Conservation (phyloP, 164 flowering plant genomes). For the Malania oleifera region DNA sequence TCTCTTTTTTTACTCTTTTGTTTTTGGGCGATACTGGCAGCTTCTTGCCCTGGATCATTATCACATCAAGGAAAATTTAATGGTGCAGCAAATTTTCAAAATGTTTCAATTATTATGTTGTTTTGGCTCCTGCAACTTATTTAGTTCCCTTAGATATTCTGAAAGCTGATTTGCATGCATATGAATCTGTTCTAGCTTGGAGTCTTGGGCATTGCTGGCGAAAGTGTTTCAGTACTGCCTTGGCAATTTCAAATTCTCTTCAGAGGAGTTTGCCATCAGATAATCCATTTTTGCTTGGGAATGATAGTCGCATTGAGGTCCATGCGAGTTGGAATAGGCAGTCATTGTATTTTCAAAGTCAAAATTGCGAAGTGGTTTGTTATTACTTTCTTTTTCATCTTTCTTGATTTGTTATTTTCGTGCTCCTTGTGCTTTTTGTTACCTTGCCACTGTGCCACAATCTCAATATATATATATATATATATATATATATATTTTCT, state of each 20-base stretch:
- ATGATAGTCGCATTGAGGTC: slow-evolving; percentile 41
- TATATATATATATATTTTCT: too few species aligned
- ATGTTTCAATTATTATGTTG: slow-evolving; percentile 11
- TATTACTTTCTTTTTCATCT: background rate
- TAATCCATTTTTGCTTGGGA: slow-evolving; percentile 33
- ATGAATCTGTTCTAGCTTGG: slow-evolving; percentile 31
- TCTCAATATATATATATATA: too few species aligned
- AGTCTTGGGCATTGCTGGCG: slow-evolving; percentile 37
- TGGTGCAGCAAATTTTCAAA: slow-evolving; percentile 15
- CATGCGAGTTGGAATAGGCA: slow-evolving; percentile 41
- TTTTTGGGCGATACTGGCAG: too few species aligned
- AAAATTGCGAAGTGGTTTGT: slow-evolving; percentile 58
- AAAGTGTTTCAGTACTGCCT: slow-evolving; percentile 41
- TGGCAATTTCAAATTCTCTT: slow-evolving; percentile 40
- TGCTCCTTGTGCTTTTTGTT: background rate
- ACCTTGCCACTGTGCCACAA: background rate
- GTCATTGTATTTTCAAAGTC: slow-evolving; percentile 40
- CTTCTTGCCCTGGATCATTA: slow-evolving; percentile 20
- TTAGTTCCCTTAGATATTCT: slow-evolving; percentile 45
- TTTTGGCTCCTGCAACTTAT: slow-evolving; percentile 44
- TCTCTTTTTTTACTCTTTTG: slow-evolving; percentile 1
- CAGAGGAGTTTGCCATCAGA: slow-evolving; percentile 31
- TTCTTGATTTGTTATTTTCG: background rate
- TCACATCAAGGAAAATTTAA: slow-evolving; percentile 10
- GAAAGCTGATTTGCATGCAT: slow-evolving; percentile 34